A percentile compares a stretch with the other conserved stretches of the same genome.
These are phyloP conservation scores for Alternaria incomplexa DNA, from an alignment of 2,329 filamentous ascomycete genomes.

Conservation along the genomic window DNA sequence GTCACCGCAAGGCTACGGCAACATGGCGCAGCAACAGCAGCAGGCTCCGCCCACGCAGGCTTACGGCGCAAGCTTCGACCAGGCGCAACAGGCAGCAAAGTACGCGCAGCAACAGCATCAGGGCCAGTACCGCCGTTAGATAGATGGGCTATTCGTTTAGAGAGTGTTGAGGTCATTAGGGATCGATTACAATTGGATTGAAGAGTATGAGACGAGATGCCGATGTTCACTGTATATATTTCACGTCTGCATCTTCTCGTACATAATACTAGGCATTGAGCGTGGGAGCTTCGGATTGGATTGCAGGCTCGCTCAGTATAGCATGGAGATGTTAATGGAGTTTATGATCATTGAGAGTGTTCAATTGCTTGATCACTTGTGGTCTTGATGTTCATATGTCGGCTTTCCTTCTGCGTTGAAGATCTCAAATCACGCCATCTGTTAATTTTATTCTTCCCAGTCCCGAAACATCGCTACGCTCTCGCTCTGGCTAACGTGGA, in stretches of 20 bases:
- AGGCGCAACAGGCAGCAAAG: constrained; percentile 9
- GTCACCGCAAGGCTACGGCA: constrained; percentile 37
- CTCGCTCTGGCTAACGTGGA: not conserved
- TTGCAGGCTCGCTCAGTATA: not conserved
- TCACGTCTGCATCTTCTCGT: constrained; percentile 4
- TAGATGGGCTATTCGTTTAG: not conserved
- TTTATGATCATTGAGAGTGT: not conserved
- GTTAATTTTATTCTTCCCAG: too few relatives aligned
- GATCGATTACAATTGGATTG: not conserved
- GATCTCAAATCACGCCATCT: too few relatives aligned
- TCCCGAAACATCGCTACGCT: too few relatives aligned
- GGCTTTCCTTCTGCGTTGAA: too few relatives aligned
- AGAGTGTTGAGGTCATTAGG: not conserved
- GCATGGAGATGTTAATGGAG: not conserved
- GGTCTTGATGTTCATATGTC: too few relatives aligned
- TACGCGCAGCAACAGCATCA: constrained; percentile 9
- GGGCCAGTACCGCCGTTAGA: constrained; percentile 7
- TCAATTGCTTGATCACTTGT: not conserved
- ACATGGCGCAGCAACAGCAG: constrained; percentile 7
- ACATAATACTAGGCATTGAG: not conserved
- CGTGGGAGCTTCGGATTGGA: constrained; percentile 1
- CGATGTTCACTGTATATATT: constrained; percentile 9
- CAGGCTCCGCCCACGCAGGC: constrained; percentile 9
- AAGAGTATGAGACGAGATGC: constrained; percentile 1
- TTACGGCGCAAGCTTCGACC: constrained; percentile 13